A percentile compares a stretch with the other conserved stretches of the same genome.
These are phyloP conservation scores for Rhynchosporium graminicola DNA, from an alignment of 2,329 filamentous ascomycete species.

Conservation along the genomic window DNA sequence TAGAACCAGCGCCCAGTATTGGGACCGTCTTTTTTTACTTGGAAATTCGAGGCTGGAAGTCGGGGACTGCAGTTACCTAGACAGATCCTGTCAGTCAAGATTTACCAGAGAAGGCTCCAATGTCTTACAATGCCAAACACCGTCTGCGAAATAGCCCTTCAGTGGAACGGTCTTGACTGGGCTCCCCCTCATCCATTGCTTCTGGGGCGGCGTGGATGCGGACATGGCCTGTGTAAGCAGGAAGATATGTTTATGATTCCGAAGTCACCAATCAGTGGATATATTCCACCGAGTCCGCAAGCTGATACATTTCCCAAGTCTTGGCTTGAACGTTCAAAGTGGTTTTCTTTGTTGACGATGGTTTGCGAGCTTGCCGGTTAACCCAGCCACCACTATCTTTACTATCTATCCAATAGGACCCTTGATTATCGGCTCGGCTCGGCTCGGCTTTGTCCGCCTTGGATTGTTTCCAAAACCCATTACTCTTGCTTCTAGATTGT, in stretches of 20 bases:
- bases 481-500: neutral
- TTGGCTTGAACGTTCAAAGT: neutral
- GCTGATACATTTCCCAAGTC: neutral
- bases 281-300: neutral
- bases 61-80: constrained; percentile 54
- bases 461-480: neutral
- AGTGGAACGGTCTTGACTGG: constrained; percentile 29
- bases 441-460: neutral
- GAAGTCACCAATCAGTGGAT: neutral
- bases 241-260: neutral
- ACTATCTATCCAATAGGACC: constrained; percentile 2
- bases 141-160: constrained; percentile 40
- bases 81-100: constrained; percentile 11
- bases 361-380: neutral
- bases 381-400: constrained; percentile 5
- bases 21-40: constrained; percentile 50
- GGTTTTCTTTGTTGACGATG: constrained; percentile 1
- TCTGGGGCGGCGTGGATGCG: constrained; percentile 27
- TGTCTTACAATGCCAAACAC: constrained; percentile 44
- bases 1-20: constrained; percentile 58
- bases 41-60: constrained; percentile 50
- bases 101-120: neutral
- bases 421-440: too few species aligned
- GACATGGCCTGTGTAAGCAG: neutral
- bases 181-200: constrained; percentile 12